Evolutionary conservation across 257 asterid species (phyloP), one percentile per base, ranked within the genome.

Genomic region (Misopates orontium): DNA sequence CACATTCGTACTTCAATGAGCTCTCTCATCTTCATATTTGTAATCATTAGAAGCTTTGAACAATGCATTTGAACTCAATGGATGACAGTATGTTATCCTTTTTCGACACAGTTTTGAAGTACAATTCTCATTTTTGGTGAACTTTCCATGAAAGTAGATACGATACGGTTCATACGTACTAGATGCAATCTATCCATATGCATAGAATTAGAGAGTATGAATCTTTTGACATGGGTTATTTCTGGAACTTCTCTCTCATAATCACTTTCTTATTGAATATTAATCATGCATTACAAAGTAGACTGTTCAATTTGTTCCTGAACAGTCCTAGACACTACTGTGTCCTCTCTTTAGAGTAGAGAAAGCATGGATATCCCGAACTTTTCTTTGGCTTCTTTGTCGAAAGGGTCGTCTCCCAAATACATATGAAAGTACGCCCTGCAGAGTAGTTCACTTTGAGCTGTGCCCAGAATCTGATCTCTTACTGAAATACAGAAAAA

Each of bases 381-480:
- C 9, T 73, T 87, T 12, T 89, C 91, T 75, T 80, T 83, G 23
- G 95, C 87, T 66, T 87, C 91, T 77, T 85, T 85, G 85, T 89
- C 89, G 23, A 85, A 80, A 52, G 87, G 89, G 72, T 87, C 90
- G 55, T 87, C 96, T 24, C 95, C 95, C 75, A 81, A 41, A 64
- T 81, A 85, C 85, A 87, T 56, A 69, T 86, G 74, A 67, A 80
- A 60, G 75, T 61, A 84, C 22, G 87, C 96, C 79, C 90, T 83
- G 85, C 93, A 84, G n/a, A 86, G 82, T 18, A 86, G 83, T 67
- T 86, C 89, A 16, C 85, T 86, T 41, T 86, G 80, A 19, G 84
- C 85, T 65, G 80, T 76, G 85, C 87, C 84, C 64, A 84, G 84
- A 20, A 73, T 72, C 70, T 86, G 83, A 47, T 75, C 89, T 79